Conservation (phyloP, 495 filamentous ascomycete species). For the Opeltia flavorubescens region DNA sequence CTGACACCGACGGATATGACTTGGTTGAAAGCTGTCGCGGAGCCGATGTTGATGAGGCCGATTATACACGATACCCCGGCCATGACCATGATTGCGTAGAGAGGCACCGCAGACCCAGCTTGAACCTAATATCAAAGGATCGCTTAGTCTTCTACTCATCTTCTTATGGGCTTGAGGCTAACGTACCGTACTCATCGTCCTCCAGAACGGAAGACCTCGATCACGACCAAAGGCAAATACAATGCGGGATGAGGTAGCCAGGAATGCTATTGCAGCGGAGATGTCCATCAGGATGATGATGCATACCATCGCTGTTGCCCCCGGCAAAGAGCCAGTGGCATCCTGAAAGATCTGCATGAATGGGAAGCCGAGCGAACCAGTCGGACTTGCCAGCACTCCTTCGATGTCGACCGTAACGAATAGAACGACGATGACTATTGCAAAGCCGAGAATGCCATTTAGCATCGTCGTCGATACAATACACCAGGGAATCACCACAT, state of each 20-base stretch:
- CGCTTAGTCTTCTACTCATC: no score
- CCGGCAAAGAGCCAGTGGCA: constrained; percentile 25
- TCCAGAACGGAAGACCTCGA: constrained; percentile 33
- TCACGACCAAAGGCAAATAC: constrained; percentile 43
- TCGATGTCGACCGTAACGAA: constrained; percentile 34
- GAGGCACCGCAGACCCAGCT: constrained; percentile 22
- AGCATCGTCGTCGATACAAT: constrained; percentile 32
- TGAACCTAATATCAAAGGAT: constrained; percentile 21
- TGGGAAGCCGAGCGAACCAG: constrained; percentile 32
- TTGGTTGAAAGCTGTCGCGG: constrained; percentile 31
- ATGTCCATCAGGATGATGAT: constrained; percentile 29
- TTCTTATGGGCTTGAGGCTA: no score
- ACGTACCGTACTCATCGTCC: constrained; percentile 28
- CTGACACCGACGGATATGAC: constrained; percentile 29
- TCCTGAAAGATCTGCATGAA: constrained; percentile 38
- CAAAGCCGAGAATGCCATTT: constrained; percentile 37
- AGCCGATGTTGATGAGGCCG: constrained; percentile 32
- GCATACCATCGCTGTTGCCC: constrained; percentile 29
- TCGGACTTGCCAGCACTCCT: constrained; percentile 19
- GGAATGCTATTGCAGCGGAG: constrained; percentile 28
- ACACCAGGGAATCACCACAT: constrained; percentile 29
- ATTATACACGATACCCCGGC: constrained; percentile 24
- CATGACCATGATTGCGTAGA: constrained; percentile 27
- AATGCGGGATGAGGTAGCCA: constrained; percentile 37
- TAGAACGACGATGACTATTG: constrained; percentile 32